These are phyloP conservation scores for Erigeron philadelphicus DNA, from an alignment of 140 eudicot genomes.

Conservation along the genomic window DNA sequence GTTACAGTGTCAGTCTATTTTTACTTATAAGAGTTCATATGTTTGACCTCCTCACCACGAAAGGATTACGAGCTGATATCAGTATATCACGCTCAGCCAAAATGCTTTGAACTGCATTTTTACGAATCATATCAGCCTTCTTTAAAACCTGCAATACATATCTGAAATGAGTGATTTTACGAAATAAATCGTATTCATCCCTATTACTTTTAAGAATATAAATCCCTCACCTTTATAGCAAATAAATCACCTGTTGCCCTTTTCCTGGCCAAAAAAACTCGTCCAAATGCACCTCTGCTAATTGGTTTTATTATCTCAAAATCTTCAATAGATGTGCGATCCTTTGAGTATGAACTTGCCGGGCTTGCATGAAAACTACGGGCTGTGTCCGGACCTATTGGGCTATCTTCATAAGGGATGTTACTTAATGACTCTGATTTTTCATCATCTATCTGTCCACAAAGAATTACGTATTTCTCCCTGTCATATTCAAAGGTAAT, in stretches of 20 bases:
- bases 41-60: conserved; percentile 64
- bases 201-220: background rate
- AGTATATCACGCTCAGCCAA: conserved; percentile 92
- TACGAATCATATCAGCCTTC: conserved; percentile 96
- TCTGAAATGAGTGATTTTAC: conserved; percentile 26
- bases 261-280: conserved; percentile 88
- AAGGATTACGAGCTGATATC: conserved; percentile 88
- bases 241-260: conserved; percentile 94
- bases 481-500: conserved; percentile 32
- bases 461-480: conserved; percentile 82
- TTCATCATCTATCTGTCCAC: conserved; percentile 91
- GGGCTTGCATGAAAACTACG: conserved; percentile 90
- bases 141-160: conserved; percentile 63
- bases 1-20: conserved; percentile 4
- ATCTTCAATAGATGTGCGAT: conserved; percentile 91
- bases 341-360: conserved; percentile 61
- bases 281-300: conserved; percentile 97
- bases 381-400: conserved; percentile 52
- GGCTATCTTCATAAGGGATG: conserved; percentile 59
- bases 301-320: conserved; percentile 97
- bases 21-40: background rate
- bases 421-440: conserved; percentile 39
- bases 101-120: conserved; percentile 96
- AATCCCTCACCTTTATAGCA: conserved; percentile 78
- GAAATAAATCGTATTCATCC: background rate